phyloP scores from a whole-genome alignment of 257 asterid genomes.

The Schizonepeta tenuifolia region DNA sequence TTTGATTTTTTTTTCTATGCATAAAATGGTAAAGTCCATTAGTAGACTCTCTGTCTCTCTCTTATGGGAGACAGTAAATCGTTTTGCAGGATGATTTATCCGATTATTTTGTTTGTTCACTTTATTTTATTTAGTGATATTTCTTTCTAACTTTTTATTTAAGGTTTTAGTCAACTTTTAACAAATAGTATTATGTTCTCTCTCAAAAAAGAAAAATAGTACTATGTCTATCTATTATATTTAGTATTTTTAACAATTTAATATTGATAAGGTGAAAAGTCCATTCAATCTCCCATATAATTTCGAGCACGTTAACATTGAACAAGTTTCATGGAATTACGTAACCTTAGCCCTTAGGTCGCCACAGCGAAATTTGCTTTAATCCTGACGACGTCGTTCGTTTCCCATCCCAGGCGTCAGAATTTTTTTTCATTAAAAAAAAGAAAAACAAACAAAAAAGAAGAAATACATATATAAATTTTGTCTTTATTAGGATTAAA shows the following conservation, averaged over 20 bases:
- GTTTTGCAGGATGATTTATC: too few species aligned
- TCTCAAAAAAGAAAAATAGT: too few species aligned
- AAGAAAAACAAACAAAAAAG: too few species aligned
- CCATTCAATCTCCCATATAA: not conserved
- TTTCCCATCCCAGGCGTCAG: not conserved
- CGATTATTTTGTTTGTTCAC: too few species aligned
- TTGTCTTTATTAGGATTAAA: not conserved
- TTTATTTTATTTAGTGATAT: not conserved
- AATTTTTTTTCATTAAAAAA: not conserved
- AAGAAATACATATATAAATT: not conserved
- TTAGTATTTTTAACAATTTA: not conserved
- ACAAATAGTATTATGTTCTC: not conserved
- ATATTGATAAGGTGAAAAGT: not conserved
- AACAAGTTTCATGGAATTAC: not conserved
- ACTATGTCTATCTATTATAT: not conserved
- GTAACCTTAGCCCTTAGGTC: not conserved
- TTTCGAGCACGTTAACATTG: slow-evolving; percentile 2
- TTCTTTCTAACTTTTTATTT: not conserved
- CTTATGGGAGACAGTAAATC: too few species aligned
- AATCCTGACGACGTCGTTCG: slow-evolving; percentile 1
- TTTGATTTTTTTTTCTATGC: too few species aligned
- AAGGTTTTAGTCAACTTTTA: not conserved
- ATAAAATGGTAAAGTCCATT: too few species aligned
- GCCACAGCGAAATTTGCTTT: not conserved
- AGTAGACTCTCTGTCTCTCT: too few species aligned